Evolutionary conservation across 768 basidiomycete species (phyloP).

Genomic region (Mycena metata): DNA sequence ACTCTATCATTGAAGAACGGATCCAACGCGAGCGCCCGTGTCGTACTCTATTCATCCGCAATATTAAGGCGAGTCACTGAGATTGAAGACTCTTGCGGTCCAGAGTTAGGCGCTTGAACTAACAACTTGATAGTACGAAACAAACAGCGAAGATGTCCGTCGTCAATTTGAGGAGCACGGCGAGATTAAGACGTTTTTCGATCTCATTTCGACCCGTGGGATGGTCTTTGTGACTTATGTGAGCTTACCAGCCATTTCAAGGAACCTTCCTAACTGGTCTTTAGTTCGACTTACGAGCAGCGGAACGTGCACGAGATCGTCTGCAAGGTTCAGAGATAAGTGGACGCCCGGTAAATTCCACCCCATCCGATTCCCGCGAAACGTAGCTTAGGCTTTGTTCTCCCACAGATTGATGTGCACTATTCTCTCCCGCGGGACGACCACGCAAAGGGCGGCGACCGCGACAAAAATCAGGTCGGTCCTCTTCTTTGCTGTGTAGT

Average conservation of each 20-base stretch:
- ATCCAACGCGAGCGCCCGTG: slow-evolving; percentile 95
- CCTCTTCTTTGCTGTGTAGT: background rate
- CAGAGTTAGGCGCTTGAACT: background rate
- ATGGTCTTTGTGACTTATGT: slow-evolving; percentile 99
- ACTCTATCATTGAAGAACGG: slow-evolving; percentile 93
- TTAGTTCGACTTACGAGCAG: slow-evolving; percentile 93
- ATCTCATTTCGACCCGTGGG: slow-evolving; percentile 93
- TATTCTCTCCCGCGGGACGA: slow-evolving; percentile 96
- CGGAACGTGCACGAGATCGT: slow-evolving; percentile 91
- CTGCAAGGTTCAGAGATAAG: slow-evolving; percentile 92
- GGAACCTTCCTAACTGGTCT: slow-evolving; percentile 19
- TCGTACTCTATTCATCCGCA: slow-evolving; percentile 96
- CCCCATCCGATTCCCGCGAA: slow-evolving; percentile 12
- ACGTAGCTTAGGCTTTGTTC: slow-evolving; percentile 25
- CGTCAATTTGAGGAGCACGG: slow-evolving; percentile 92
- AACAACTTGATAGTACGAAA: slow-evolving; percentile 77
- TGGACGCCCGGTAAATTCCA: slow-evolving; percentile 83
- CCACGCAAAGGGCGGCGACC: slow-evolving; percentile 71
- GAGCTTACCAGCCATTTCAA: slow-evolving; percentile 54
- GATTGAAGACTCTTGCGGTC: slow-evolving; percentile 18
- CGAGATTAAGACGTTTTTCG: slow-evolving; percentile 97
- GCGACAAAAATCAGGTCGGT: slow-evolving; percentile 88
- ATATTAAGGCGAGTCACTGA: slow-evolving; percentile 89
- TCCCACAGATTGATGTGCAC: slow-evolving; percentile 93
- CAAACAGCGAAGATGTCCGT: slow-evolving; percentile 87